Evolutionary conservation across 2,329 filamentous ascomycete genomes (phyloP).

Genomic region (Tolypocladium ovalisporum): DNA sequence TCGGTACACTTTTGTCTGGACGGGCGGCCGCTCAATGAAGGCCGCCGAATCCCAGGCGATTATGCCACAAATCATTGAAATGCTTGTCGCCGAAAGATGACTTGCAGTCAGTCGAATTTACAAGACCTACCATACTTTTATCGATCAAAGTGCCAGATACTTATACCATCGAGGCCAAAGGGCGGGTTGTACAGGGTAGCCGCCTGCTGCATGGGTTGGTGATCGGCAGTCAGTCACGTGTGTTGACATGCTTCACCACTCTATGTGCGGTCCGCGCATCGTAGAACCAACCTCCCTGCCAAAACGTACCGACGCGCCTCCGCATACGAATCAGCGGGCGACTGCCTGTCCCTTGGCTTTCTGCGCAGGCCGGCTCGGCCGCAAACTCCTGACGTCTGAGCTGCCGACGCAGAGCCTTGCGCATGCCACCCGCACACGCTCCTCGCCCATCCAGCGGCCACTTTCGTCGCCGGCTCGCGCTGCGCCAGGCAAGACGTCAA

Average conservation of each 20-base stretch:
- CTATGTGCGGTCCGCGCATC: slow-evolving; percentile 10
- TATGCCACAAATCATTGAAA: too few relatives aligned
- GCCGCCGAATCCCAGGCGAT: background rate
- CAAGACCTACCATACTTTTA: too few relatives aligned
- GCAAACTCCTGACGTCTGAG: background rate
- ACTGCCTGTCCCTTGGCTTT: background rate
- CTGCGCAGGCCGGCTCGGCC: background rate
- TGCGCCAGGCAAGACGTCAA: background rate
- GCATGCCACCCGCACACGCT: background rate
- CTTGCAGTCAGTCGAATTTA: too few relatives aligned
- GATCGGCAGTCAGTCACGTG: background rate
- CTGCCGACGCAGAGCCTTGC: background rate
- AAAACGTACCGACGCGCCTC: background rate
- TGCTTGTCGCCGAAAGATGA: too few relatives aligned
- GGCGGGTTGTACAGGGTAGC: background rate
- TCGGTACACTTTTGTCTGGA: too few relatives aligned
- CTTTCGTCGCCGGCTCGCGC: background rate
- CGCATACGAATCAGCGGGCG: background rate
- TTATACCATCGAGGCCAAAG: background rate
- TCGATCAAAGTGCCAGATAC: background rate
- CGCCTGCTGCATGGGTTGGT: background rate
- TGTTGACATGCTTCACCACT: background rate
- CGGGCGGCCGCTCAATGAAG: too few relatives aligned
- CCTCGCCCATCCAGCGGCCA: background rate
- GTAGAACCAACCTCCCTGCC: background rate